phyloP scores from a whole-genome alignment of 2,329 filamentous ascomycete genomes.

The Aspergillus sclerotialis region DNA sequence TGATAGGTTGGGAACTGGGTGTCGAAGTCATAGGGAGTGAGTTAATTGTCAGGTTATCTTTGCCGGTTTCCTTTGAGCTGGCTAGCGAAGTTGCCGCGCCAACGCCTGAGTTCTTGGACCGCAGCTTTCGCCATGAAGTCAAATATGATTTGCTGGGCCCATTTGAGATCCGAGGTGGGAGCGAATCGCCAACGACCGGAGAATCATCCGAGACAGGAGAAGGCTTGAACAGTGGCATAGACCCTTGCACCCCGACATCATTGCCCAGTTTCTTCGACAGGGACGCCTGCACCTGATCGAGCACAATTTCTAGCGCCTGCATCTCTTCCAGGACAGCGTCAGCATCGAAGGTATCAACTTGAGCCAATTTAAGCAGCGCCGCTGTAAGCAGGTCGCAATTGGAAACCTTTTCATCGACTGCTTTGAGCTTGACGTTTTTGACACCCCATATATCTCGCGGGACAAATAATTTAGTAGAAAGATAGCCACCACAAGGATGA shows the following conservation, averaged over 20 bases:
- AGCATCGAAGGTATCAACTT: conserved; percentile 82
- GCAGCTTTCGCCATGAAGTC: conserved; percentile 82
- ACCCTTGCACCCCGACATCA: conserved; percentile 78
- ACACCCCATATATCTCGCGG: conserved; percentile 91
- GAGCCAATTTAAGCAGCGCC: conserved; percentile 72
- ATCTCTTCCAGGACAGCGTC: conserved; percentile 92
- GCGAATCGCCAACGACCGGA: conserved; percentile 25
- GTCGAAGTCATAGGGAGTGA: conserved; percentile 68
- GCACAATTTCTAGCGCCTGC: conserved; percentile 74
- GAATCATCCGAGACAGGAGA: conserved; percentile 44
- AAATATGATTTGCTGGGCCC: conserved; percentile 69
- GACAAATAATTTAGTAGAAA: conserved; percentile 87
- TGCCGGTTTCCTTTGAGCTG: conserved; percentile 41
- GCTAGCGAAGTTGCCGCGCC: conserved; percentile 34
- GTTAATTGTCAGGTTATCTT: conserved; percentile 60
- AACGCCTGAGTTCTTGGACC: conserved; percentile 77
- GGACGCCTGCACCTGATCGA: conserved; percentile 75
- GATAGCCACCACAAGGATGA: conserved; percentile 83
- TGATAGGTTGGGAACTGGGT: conserved; percentile 59
- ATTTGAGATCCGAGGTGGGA: conserved; percentile 47
- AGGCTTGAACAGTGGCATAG: conserved; percentile 66
- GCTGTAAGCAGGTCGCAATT: conserved; percentile 88
- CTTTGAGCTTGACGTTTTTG: conserved; percentile 86
- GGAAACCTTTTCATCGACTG: conserved; percentile 85
- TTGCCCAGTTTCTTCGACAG: conserved; percentile 81